Evolutionary conservation across 2,329 filamentous ascomycete species (phyloP).

Genomic region (Fusarium robinianum): DNA sequence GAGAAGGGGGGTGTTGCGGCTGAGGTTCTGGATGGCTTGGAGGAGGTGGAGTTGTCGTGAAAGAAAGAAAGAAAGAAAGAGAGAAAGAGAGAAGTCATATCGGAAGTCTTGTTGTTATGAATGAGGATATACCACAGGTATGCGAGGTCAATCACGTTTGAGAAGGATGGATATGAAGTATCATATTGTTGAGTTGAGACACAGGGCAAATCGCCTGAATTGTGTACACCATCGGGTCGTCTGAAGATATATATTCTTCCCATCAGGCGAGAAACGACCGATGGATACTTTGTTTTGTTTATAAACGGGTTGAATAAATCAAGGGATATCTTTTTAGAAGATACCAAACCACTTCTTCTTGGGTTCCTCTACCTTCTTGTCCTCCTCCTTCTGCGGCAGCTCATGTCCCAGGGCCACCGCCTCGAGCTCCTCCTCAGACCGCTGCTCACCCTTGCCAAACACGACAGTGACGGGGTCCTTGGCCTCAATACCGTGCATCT

Average conservation of each 20-base stretch:
- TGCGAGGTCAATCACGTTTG: no score
- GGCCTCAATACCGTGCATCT: constrained; percentile 79
- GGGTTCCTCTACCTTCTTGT: constrained; percentile 37
- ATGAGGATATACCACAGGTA: constrained; percentile 10
- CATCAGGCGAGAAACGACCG: constrained; percentile 1
- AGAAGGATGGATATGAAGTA: constrained; percentile 23
- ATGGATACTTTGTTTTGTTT: neutral
- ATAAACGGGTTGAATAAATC: no score
- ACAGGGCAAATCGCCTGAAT: no score
- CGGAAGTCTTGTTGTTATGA: constrained; percentile 1
- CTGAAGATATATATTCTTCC: no score
- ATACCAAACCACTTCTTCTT: constrained; percentile 85
- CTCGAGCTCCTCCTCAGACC: constrained; percentile 45
- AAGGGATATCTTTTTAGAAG: no score
- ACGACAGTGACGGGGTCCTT: constrained; percentile 58
- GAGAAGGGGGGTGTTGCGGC: constrained; percentile 80
- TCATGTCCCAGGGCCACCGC: constrained; percentile 44
- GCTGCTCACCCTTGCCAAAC: constrained; percentile 45
- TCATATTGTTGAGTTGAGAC: no score
- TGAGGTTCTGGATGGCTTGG: constrained; percentile 82
- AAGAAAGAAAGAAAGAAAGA: neutral
- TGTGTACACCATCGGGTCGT: no score
- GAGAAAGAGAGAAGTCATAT: neutral
- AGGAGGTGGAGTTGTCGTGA: constrained; percentile 70
- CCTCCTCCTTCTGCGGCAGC: constrained; percentile 37